Evolutionary conservation across 495 filamentous ascomycete species (phyloP), one percentile per base, ranked within the genome.

Genomic region (Aspergillus avenaceus): DNA sequence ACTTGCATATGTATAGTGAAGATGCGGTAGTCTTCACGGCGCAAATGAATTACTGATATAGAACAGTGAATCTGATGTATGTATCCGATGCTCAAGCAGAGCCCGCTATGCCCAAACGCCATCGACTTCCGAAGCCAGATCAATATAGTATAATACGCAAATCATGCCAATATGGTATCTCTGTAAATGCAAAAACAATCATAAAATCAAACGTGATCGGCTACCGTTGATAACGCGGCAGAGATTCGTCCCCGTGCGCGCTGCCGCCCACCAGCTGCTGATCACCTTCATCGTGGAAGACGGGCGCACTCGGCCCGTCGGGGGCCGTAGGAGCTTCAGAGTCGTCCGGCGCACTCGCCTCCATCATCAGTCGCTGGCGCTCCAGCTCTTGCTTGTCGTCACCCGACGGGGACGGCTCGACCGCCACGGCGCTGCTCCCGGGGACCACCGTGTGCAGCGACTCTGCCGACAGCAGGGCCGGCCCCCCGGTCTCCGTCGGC

Each of bases 381-480:
- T 96, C 88, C 18, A 90, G 74, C 58, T 96, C 92, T 57, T 86
- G 83, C 63, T 96, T 96, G 60, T 96, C 91, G 19, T 90, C 88
- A n/a, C 47, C 41, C 12, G 53, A 49, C 1, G 45, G 54, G 19
- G 62, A 50, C 16, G 62, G 48, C 13, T 54, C 60, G 36, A 2
- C 25, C 7, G 45, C 34, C 29, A 47, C 41, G 13, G 54, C 22
- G 59, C 52, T 50, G 44, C 36, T 51, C 18, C 53, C 56, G 11
- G 58, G 52, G 18, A 73, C 58, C 8, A 72, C 57, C 1, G 69
- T 72, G 49, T 76, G 68, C 22, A 70, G 42, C 2, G 74, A 77
- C 42, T 72, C 68, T 8, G 61, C 65, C 29, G 71, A 74, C 32
- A 65, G 63, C 26, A 73, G 60, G n/a, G 65, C 58, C 25, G 69